Evolutionary conservation across 768 basidiomycete species (phyloP), one percentile per base, ranked within the genome.

Genomic region (Leccinum broughii): DNA sequence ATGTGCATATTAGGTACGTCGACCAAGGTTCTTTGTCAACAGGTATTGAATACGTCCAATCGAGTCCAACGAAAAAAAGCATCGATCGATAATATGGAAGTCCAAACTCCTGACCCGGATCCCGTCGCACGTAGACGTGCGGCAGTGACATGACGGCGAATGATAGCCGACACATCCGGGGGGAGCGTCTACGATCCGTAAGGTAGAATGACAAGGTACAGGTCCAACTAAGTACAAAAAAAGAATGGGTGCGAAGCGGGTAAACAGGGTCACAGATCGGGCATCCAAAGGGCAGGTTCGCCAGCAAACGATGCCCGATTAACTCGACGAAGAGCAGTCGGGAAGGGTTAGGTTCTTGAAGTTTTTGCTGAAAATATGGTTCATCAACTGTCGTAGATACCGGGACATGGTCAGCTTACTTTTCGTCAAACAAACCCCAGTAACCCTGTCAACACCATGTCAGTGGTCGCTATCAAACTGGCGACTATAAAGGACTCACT

Each of bases 271-370:
- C 59, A 66, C 66, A 64, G 30, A 52, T 59, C 15, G 2, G 49
- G 60, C 51, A 54, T 20, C 50, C 11, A n/a, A 52, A 35, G 51
- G 51, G n/a, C 24, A 55, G 7, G 50, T 39, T 17, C n/a, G 6
- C 35, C 24, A 35, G 44, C 17, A 20, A 51, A 53, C 14, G 26
- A 28, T 24, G 20, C 28, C 44, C 59, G 34, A 64, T 51, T 46
- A 59, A 20, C 41, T 6, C 9, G 59, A 56, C 28, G 2, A 3
- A 50, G 55, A 34, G 72, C 92, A 93, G 51, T 75, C 66, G 6
- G 90, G 89, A 56, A 93, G 82, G 20, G 78, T 87, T 70, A 93
- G 76, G 66, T 78, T 77, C 77, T 93, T 92, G 68, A 92, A 80
- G 24, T 83, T 86, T 64, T 85, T 84, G 75, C 89, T 92, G 48